Evolutionary conservation across 176 grass and related monocot genomes (phyloP).

Genomic region (Thinopyrum elongatum): DNA sequence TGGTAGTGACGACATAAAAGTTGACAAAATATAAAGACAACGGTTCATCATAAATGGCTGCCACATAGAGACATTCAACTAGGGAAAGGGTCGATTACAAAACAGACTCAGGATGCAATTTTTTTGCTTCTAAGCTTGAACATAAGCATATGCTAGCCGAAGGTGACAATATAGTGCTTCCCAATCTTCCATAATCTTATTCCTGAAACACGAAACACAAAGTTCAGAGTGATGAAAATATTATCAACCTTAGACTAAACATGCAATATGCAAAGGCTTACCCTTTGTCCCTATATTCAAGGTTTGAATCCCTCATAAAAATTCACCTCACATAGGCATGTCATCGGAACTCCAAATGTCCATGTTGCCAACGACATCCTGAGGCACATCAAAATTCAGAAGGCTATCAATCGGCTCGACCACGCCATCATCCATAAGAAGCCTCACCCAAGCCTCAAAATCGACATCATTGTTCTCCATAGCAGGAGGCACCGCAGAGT

Average conservation of each 20-base stretch:
- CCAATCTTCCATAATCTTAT: constrained; percentile 37
- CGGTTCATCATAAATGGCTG: constrained; percentile 21
- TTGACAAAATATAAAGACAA: neutral
- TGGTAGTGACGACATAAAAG: neutral
- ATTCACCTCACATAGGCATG: constrained; percentile 28
- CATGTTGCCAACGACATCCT: constrained; percentile 46
- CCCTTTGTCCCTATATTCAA: constrained; percentile 39
- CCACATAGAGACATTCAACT: constrained; percentile 14
- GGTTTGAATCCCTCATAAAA: constrained; percentile 27
- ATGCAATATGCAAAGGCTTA: neutral
- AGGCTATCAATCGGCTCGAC: constrained; percentile 53
- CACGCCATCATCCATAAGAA: constrained; percentile 39
- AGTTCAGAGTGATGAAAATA: neutral
- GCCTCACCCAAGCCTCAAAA: constrained; percentile 56
- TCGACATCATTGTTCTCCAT: constrained; percentile 37
- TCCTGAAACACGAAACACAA: constrained; percentile 24
- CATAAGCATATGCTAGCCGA: constrained; percentile 36
- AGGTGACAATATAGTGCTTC: constrained; percentile 36
- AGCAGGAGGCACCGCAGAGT: constrained; percentile 7
- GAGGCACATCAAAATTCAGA: constrained; percentile 37
- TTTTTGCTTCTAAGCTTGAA: constrained; percentile 39
- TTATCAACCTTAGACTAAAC: neutral
- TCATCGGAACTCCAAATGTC: constrained; percentile 82
- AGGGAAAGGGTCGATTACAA: neutral
- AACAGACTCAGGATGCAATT: constrained; percentile 37